Evolutionary conservation across 1,284 basidiomycete species (phyloP).

Genomic region (Microbotryum silenes-acaulis): DNA sequence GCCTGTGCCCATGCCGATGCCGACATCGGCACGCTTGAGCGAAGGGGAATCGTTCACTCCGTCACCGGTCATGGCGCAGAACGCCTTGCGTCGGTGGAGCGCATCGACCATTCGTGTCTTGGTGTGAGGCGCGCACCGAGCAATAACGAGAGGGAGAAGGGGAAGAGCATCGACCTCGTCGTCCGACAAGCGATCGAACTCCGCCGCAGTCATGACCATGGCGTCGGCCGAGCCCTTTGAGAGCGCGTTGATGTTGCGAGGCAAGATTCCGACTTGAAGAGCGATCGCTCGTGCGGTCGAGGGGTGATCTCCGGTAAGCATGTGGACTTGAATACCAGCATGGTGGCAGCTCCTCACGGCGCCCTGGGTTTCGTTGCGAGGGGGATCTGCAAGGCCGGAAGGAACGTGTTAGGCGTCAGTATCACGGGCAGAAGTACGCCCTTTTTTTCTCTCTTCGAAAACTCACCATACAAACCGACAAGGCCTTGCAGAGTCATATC

Average conservation of each 20-base stretch:
- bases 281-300: slow-evolving; percentile 42
- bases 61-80: slow-evolving; percentile 40
- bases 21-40: slow-evolving; percentile 53
- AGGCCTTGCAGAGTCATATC: slow-evolving; percentile 56
- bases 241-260: slow-evolving; percentile 37
- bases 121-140: slow-evolving; percentile 49
- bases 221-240: slow-evolving; percentile 20
- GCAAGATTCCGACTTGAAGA: slow-evolving; percentile 48
- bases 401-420: not conserved
- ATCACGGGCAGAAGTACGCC: not conserved
- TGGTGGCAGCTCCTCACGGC: slow-evolving; percentile 57
- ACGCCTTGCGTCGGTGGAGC: slow-evolving; percentile 46
- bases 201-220: slow-evolving; percentile 31
- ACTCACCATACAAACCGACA: slow-evolving; percentile 51
- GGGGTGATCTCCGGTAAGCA: slow-evolving; percentile 50
- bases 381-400: slow-evolving; percentile 48
- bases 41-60: slow-evolving; percentile 56
- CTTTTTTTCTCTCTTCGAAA: not conserved
- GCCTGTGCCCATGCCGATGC: slow-evolving; percentile 66
- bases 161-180: slow-evolving; percentile 53
- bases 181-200: slow-evolving; percentile 56
- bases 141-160: slow-evolving; percentile 53
- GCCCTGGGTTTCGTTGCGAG: slow-evolving; percentile 56
- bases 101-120: slow-evolving; percentile 53
- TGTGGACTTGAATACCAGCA: slow-evolving; percentile 60